Evolutionary conservation across 352 stramenopile genomes (phyloP).

Genomic region (Phytophthora boehmeriae): DNA sequence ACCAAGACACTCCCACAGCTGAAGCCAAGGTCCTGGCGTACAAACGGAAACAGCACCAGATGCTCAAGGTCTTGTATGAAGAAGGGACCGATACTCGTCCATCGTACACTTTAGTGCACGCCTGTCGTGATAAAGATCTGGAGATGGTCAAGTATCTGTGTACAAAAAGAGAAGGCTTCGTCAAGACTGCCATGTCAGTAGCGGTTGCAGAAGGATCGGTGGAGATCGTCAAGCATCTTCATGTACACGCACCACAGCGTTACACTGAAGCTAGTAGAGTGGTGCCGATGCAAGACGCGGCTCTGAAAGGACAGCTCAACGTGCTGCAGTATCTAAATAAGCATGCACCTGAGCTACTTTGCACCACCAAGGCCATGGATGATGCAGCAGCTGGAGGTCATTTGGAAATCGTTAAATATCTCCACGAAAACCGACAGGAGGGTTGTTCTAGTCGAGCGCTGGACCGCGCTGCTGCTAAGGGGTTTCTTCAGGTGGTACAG

Average conservation of each 20-base stretch:
- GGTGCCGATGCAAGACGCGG: slow-evolving; percentile 47
- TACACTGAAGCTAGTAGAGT: slow-evolving; percentile 53
- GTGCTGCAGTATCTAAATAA: slow-evolving; percentile 41
- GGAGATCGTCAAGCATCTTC: slow-evolving; percentile 56
- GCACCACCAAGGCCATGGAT: slow-evolving; percentile 37
- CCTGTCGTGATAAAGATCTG: slow-evolving; percentile 46
- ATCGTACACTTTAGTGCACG: slow-evolving; percentile 51
- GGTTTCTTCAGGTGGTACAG: slow-evolving; percentile 31
- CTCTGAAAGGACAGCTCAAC: slow-evolving; percentile 34
- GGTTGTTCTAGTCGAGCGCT: slow-evolving; percentile 37
- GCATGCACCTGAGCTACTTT: slow-evolving; percentile 31
- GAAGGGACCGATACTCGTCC: slow-evolving; percentile 39
- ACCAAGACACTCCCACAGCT: slow-evolving; percentile 37
- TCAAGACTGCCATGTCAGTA: slow-evolving; percentile 59
- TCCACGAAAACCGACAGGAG: slow-evolving; percentile 34
- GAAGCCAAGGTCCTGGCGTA: slow-evolving; percentile 60
- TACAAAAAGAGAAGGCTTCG: slow-evolving; percentile 48
- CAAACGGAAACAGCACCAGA: slow-evolving; percentile 38
- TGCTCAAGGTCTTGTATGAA: slow-evolving; percentile 68
- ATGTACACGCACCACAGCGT: slow-evolving; percentile 42
- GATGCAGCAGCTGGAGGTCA: slow-evolving; percentile 31
- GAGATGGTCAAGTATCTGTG: slow-evolving; percentile 60
- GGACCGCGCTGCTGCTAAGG: slow-evolving; percentile 35
- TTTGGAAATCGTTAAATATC: slow-evolving; percentile 31
- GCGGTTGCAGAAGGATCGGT: slow-evolving; percentile 48